Base-by-base conservation (phyloP, 139 green algal genomes). In the Monoraphidium neglectum region DNA sequence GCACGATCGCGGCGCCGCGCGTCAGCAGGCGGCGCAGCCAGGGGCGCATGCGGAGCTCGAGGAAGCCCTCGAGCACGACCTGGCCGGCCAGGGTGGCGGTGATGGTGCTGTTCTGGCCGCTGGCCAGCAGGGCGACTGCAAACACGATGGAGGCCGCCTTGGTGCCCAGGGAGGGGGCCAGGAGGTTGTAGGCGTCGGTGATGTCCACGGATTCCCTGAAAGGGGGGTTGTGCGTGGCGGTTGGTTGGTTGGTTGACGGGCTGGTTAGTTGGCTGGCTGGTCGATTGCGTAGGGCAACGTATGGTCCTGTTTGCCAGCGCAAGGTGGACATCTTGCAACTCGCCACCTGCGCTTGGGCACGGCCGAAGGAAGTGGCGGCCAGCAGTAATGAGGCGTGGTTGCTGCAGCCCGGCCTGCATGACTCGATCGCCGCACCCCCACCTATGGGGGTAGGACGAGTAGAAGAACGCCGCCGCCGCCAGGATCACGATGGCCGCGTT, bases 401-500 rank as follows among this genome's bases (percentile, higher is more conserved):
- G n/a, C n/a, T n/a, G n/a, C n/a, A n/a, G n/a, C n/a, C n/a, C n/a
- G n/a, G n/a, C n/a, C n/a, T n/a, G n/a, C n/a, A n/a, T n/a, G n/a
- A n/a, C n/a, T n/a, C n/a, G n/a, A n/a, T n/a, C n/a, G n/a, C n/a
- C n/a, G n/a, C n/a, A n/a, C n/a, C n/a, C n/a, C n/a, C n/a, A n/a
- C n/a, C n/a, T n/a, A n/a, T n/a, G n/a, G n/a, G n/a, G n/a, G n/a
- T n/a, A n/a, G 8, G 43, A 12, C 43, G 43, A 8, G 47, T 86
- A 90, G 53, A 87, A 79, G 54, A 92, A 92, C 2, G 88, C 79
- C 1, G 83, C 83, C 46, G 62, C 87, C 26, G 87, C 77, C 35
- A 93, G 72, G 37, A 94, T 87, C 0, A 94, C 79, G 61, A 94
- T 91, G 63, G 86, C 53, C 16, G 83, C 82, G 68, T 94, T 94